Evolutionary conservation across 139 green algal genomes (phyloP), one percentile per base, ranked within the genome.

Genomic region (Chlamydomonas applanata): DNA sequence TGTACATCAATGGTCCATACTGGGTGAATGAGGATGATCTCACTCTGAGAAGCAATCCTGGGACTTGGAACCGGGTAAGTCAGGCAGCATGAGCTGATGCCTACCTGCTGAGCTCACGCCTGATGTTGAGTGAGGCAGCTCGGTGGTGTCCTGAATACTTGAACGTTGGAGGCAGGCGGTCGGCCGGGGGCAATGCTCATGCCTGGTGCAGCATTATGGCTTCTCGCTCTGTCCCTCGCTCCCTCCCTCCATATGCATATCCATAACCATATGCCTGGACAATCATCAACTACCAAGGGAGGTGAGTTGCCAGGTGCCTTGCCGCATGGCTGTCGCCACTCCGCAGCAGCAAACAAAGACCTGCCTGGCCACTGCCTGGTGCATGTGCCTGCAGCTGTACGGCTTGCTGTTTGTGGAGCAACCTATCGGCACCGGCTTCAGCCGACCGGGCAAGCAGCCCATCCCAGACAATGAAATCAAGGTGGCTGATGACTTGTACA

Each of bases 1-100:
- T 87, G 16, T 89, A 89, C 76, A 83, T 89, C 67, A 86, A 89
- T 44, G 84, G 84, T 1, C 84, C 80, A 0, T 89, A 80, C 69
- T 81, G 24, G 24, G 49, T 82, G 14, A 82, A 82, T 56, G 59
- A 72, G 29, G 44, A 64, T 53, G 75, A 88, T 69, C 59, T 85
- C 9, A 80, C 76, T 0, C 63, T 88, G 32, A 63, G 69, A 1
- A 33, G 65, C 24, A 87, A 87, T 61, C 75, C 72, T 25, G 82
- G 78, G 20, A 57, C 36, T 5, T 87, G 82, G 82, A 83, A 79
- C 75, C 40, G 69, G 34, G 40, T 49, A 11, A 19, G 49, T 59
- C 19, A 19, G 19, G 16, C 16, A n/a, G 49, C 19, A n/a, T 59
- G 49, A n/a, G 49, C 19, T 59, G 75, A 80, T 54, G 66, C 56